Base-by-base conservation (phyloP, 1,284 basidiomycete species). In the Cutaneotrichosporon spelunceum region DNA sequence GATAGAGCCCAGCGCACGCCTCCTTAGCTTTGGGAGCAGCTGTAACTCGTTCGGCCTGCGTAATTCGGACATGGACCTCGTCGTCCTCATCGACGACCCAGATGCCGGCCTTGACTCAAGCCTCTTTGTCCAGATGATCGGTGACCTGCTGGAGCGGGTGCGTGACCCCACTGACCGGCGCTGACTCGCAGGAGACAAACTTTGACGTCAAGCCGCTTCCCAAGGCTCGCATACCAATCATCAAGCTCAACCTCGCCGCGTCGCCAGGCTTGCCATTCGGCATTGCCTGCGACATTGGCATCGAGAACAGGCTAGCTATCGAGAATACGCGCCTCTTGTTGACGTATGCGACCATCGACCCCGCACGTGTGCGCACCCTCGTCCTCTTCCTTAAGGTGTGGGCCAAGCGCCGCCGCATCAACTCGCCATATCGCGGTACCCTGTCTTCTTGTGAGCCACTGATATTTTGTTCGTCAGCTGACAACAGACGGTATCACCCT, bases 41-140 rank as follows among this genome's bases (percentile, higher is more conserved):
- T 68, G 94, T 88, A 54, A 97, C 92, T 78, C 93, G 88, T 72
- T 95, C 93, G 93, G 91, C 72, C 84, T 97, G 72, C 84, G 91
- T 68, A 95, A 97, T 81, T 97, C 74, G 93, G 95, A 98, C 80
- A 98, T 99, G 95, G 95, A 99, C 79, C 82, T 99, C 48, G 97
- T 95, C 76, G 97, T 94, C 78, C 84, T 99, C 72, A 90, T 96
- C 75, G 90, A 93, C 76, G 89, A 91, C 26, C 84, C 86, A 61
- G 72, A 87, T 26, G 78, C 78, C 3, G 73, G 73, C 85, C 76
- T 89, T 82, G 69, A 88, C 49, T 89, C 94, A 11, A 86, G 90
- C 36, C 91, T 96, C 83, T 86, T 98, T 56, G 95, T 98, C 69
- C 91, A 90, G 69, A 90, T 91, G 85, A 86, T 98, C 48, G 93